Evolutionary conservation across 441 rosid genomes (phyloP), one percentile per base, ranked within the genome.

Genomic region (Aleurites moluccanus): DNA sequence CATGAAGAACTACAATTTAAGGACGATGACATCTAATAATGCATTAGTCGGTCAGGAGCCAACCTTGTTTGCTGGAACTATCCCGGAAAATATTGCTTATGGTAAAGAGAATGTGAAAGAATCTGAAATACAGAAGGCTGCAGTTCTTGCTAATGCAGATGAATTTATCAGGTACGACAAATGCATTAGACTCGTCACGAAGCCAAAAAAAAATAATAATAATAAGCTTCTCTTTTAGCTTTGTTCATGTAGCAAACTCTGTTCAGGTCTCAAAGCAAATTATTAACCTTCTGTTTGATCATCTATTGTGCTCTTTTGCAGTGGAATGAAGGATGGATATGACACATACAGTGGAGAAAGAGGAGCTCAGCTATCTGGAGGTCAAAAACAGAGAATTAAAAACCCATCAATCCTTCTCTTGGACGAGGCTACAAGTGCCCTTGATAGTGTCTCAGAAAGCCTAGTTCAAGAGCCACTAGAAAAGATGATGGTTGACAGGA

Each of bases 41-140:
- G 92, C 91, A 47, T 77, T 90, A 38, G 94, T 90, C 64, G 88
- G 89, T 65, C 94, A 90, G 59, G 94, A 88, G 68, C 91, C 91
- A 50, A 86, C 89, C 38, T 79, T 90, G 49, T 90, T 90, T 68
- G 89, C 88, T 20, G 91, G 90, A 73, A 83, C 92, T 3, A 88
- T 90, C 49, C 75, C 79, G 4, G 92, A 86, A 60, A 88, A 90
- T 75, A 86, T 90, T 49, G 82, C 84, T 20, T 90, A 84, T 21
- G 92, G 92, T 3, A 82, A 80, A 59, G 79, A 79, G 52, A 74
- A 82, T 38, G 87, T 84, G 18, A 82, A 27, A 62, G 87, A 86
- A 80, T 86, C 87, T 0, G 89, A 89, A 78, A 85, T 87, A 18
- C 66, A 73, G 70, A 80, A 83, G 72, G 92, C 92, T 44, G 86